Evolutionary conservation across 768 basidiomycete species (phyloP), one percentile per base, ranked within the genome.

Genomic region (Tricholoma furcatifolium): DNA sequence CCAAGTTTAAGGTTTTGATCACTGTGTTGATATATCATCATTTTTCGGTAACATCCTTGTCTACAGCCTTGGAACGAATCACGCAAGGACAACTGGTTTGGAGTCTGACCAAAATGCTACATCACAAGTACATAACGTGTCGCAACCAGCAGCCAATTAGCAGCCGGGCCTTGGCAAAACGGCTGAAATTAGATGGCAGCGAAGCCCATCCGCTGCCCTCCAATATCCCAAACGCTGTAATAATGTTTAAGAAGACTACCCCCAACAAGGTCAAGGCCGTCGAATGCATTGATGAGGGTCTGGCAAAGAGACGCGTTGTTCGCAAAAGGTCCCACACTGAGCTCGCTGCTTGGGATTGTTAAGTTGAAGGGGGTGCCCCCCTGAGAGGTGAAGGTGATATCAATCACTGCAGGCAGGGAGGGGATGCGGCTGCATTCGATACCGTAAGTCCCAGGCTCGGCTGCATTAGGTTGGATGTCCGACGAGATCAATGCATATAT

Each of bases 401-500:
- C 74, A 60, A 83, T 81, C 54, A 64, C 67, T 8, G 82, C 81
- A 39, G 78, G 75, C 35, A 83, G 69, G 1, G 74, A 69, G 32
- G 67, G 51, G 53, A 82, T 76, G 50, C 67, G 63, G 57, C 65
- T 59, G 69, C 81, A 83, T 5, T 80, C 67, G 55, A 81, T 78
- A 40, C 80, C 82, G 65, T 79, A 83, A 3, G 80, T 77, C 17
- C 81, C 81, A 35, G 78, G 72, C 58, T 79, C 78, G n/a, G 68
- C 73, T 7, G 68, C 54, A 61, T 77, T 78, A 12, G 81, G 74
- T 56, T 77, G 65, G 64, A 84, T 82, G 56, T 79, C 66, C 30
- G 79, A 74, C n/a, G 81, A 83, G 50, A 84, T 82, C 56, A 79
- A 70, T 23, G 80, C 74, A 60, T 83, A 80, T 50, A 83, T 78